These are phyloP conservation scores for Chaetoceros muelleri DNA, from an alignment of 108 stramenopile species.

Conservation along the genomic window DNA sequence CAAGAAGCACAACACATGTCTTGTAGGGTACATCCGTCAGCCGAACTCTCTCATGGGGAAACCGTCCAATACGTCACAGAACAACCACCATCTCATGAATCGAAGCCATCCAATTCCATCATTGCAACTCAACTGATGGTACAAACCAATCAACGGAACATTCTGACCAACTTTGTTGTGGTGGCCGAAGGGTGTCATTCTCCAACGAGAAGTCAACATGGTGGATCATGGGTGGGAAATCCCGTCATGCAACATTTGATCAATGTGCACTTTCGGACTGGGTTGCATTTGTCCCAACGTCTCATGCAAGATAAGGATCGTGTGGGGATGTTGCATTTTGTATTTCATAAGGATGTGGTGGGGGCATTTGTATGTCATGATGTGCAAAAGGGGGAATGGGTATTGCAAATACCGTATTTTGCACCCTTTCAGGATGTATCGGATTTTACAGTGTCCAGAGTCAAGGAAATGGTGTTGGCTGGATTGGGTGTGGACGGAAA, in stretches of 20 bases:
- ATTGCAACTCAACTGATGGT: slow-evolving; percentile 27
- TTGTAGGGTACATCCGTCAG: no score
- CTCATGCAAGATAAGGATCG: slow-evolving; percentile 13
- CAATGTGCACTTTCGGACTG: slow-evolving; percentile 77
- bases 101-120: no score
- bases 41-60: no score
- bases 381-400: slow-evolving; percentile 68
- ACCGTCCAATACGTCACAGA: no score
- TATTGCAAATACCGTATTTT: slow-evolving; percentile 91
- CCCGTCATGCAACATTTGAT: slow-evolving; percentile 61
- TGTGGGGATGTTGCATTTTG: slow-evolving; percentile 86
- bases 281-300: slow-evolving; percentile 9
- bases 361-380: slow-evolving; percentile 86
- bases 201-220: slow-evolving; percentile 28
- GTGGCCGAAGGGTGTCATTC: slow-evolving; percentile 87
- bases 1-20: slow-evolving; percentile 23
- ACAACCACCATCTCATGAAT: no score
- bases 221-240: slow-evolving; percentile 39
- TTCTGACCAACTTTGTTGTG: slow-evolving; percentile 23
- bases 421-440: slow-evolving; percentile 75
- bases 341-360: slow-evolving; percentile 75
- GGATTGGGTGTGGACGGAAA: slow-evolving; percentile 25
- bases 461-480: slow-evolving; percentile 41
- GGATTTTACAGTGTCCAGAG: slow-evolving; percentile 35
- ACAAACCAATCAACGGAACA: slow-evolving; percentile 16